Evolutionary conservation across 1,284 basidiomycete genomes (phyloP), one percentile per base, ranked within the genome.

Genomic region (Sphagnurus paluster): DNA sequence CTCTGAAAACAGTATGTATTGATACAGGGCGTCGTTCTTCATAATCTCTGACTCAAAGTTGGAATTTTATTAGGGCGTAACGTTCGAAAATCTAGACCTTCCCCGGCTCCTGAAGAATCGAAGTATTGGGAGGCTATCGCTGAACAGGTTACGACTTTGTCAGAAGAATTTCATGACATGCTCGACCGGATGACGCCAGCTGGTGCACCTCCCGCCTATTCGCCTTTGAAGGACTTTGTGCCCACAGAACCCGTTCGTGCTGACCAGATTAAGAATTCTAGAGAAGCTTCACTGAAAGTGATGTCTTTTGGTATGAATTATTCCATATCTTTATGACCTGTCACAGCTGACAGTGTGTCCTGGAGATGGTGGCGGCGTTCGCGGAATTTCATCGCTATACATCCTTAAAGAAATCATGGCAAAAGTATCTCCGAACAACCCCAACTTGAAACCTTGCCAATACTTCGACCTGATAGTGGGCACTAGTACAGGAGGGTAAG

Each of bases 401-500:
- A 59, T 66, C 16, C 50, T 69, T 13, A 54, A 63, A 29, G 53
- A 50, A 5, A 50, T 68, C 37, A 66, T 68, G 67, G 21, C 50
- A n/a, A 55, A 56, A 25, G 39, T 58, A 7, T 44, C n/a, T n/a
- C n/a, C 50, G 19, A 39, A 40, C 2, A 40, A 51, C 13, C 42
- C 48, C 2, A 36, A 42, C 39, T 53, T 53, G 6, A 61, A 58
- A 36, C 66, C 66, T 20, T 66, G 58, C 47, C 55, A 67, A 17
- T 61, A 63, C 43, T 68, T 68, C 26, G 64, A 68, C 38, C 60
- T 68, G 59, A 66, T 67, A 28, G 55, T 55, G 6, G 66, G 65
- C 24, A 66, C 65, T 1, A 67, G 64, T 39, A 63, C 64, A 2
- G 65, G 66, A 46, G 66, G 64, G 64, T 65, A 35, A 4, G 59